Evolutionary conservation across 2,329 filamentous ascomycete genomes (phyloP), one percentile per base, ranked within the genome.

Genomic region (Ophiostoma pallidulum): DNA sequence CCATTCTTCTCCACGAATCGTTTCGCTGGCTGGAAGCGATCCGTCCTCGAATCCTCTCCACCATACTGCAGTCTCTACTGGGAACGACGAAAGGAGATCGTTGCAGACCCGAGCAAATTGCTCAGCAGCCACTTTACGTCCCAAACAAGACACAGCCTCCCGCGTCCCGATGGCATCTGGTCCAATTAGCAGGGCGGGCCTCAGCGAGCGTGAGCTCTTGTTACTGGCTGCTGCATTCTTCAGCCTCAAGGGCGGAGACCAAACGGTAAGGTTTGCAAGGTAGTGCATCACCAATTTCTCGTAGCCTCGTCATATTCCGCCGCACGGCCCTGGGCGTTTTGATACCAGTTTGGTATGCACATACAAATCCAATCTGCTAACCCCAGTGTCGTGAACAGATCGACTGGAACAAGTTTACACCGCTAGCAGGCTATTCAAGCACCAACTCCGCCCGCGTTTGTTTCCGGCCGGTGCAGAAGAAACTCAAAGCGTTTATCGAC

Each of bases 401-500:
- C 14, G 49, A 54, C 40, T 55, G 48, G 41, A 32, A 41, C 6
- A 54, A 50, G 22, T 56, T 55, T 22, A 42, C 52, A 3, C 28
- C 31, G 9, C 31, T 55, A 10, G 48, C 52, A 10, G 54, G 53
- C 14, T 55, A 55, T 22, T 32, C 41, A 4, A 52, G 47, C 31
- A 24, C 39, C 18, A 44, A 52, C 12, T 54, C 52, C 4, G 55
- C 53, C 4, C 51, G 52, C 56, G 73, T 75, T 48, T 80, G 80
- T 63, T 82, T 80, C 60, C 76, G 75, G 20, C 76, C 77, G 0
- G 75, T 77, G 13, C 66, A 74, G 49, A 62, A 72, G 62, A 70
- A 71, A 39, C 62, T 80, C 0, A 66, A 75, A 13, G 47, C 46
- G 9, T 69, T 79, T 5, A 73, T 45, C 9, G 47, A 42, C 9